Conservation (phyloP, 2,329 filamentous ascomycete species). For the Nemania diffusa region DNA sequence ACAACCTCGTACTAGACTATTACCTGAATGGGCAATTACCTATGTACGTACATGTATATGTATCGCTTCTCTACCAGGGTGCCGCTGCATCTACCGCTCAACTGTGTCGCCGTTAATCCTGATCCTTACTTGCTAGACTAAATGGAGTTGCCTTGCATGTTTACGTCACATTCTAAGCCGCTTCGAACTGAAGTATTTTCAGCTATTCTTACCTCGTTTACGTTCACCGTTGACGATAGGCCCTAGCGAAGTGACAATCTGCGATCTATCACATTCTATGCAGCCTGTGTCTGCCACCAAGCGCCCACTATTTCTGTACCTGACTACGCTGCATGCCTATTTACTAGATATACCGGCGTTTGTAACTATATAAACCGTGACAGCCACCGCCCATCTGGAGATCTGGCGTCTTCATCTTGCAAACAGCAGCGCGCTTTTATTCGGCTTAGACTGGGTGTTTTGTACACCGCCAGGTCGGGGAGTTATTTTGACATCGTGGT, state of each 20-base stretch:
- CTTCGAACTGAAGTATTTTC: not conserved
- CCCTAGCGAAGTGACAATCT: not conserved
- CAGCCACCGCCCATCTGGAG: conserved; percentile 23
- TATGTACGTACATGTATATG: not conserved
- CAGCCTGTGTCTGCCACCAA: conserved; percentile 5
- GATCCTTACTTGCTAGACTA: not conserved
- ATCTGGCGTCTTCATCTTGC: conserved; percentile 41
- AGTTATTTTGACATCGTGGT: conserved; percentile 38
- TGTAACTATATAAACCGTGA: conserved; percentile 22
- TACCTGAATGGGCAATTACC: conserved; percentile 24
- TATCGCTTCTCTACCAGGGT: not conserved
- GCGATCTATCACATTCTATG: conserved; percentile 16
- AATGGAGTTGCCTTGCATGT: not conserved
- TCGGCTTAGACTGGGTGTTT: conserved; percentile 26
- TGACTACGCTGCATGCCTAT: conserved; percentile 19
- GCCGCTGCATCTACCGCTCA: not conserved
- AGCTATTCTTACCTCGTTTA: no score
- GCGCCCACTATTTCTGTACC: conserved; percentile 10
- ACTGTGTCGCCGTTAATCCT: not conserved
- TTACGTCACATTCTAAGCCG: not conserved
- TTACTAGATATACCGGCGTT: conserved; percentile 17
- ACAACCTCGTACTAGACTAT: no score
- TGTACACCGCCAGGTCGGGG: conserved; percentile 41
- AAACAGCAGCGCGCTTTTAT: conserved; percentile 46
- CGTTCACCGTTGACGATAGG: no score